Base-by-base conservation (phyloP, 768 basidiomycete genomes). In the Pseudohyphozyma bogoriensis region DNA sequence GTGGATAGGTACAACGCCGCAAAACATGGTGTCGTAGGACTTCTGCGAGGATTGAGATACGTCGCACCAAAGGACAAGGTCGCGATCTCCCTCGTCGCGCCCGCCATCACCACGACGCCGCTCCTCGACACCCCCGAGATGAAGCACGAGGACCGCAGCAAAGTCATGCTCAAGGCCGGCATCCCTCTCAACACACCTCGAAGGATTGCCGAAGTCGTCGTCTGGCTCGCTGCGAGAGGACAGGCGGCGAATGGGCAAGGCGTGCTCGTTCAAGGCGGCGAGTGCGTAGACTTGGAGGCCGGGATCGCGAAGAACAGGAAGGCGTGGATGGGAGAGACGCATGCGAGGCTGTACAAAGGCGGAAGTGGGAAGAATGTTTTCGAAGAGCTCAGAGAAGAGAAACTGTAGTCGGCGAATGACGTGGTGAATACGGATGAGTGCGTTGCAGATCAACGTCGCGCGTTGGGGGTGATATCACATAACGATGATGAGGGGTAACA, bases 81-180 rank as follows among this genome's bases (percentile, higher is more conserved):
- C n/a, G 22, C 50, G 33, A 51, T 51, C 50, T 51, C 50, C 50
- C 50, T 51, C 50, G 50, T 51, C 29, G 50, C 50, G 10, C 50
- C 50, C 18, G 50, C 50, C 7, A 33, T 51, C 50, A 51, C 50
- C 4, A 26, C 50, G n/a, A 51, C 50, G 4, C 18, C 50, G 9
- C n/a, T 51, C 50, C 50, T 51, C 20, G 11, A 22, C 22, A 35
- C 50, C n/a, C 32, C 50, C n/a, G 26, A 22, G 22, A 1, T 10
- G 1, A 8, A 33, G 12, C 28, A 12, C n/a, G 9, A 4, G 1
- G 50, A 22, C 7, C n/a, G n/a, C 2, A 16, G n/a, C 6, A 8
- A 10, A n/a, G 11, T n/a, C 1, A 10, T 51, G 33, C 10, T 9
- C 20, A n/a, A 32, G 7, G 50, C 50, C 13, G 33, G 33, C 2